These are phyloP conservation scores for Epichloe amarillans DNA, from an alignment of 2,329 filamentous ascomycete genomes.

Conservation along the genomic window DNA sequence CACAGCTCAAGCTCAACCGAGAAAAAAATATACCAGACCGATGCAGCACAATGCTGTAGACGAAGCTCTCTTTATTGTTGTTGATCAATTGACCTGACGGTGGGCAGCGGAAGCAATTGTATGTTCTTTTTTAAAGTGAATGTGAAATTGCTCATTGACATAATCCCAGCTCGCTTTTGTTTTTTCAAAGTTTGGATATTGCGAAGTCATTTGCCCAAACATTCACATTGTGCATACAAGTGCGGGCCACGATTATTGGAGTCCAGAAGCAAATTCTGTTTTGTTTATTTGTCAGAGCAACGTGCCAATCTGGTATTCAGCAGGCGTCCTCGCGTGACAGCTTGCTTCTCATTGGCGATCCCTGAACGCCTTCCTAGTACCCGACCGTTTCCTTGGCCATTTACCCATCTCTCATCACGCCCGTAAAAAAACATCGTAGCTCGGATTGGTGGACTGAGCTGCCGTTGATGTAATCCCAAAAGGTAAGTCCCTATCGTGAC, in stretches of 20 bases:
- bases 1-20: not conserved
- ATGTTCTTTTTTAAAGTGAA: no score
- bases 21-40: not conserved
- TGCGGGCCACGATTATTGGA: not conserved
- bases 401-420: constrained; percentile 19
- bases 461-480: constrained; percentile 6
- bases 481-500: constrained; percentile 11
- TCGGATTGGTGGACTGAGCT: constrained; percentile 4
- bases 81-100: no score
- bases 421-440: constrained; percentile 11
- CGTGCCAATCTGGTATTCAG: constrained; percentile 12
- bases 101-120: no score
- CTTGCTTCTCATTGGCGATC: constrained; percentile 14
- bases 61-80: not conserved
- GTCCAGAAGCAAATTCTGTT: constrained; percentile 12
- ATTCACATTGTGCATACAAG: not conserved
- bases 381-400: constrained; percentile 20
- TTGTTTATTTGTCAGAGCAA: constrained; percentile 14
- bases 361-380: constrained; percentile 16
- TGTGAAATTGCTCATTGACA: no score
- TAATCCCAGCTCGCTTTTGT: no score
- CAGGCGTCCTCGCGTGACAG: constrained; percentile 15
- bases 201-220: not conserved
- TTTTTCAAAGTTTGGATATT: not conserved
- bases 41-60: not conserved